Conservation (phyloP, 257 asterid genomes). For the Handroanthus guayacan region DNA sequence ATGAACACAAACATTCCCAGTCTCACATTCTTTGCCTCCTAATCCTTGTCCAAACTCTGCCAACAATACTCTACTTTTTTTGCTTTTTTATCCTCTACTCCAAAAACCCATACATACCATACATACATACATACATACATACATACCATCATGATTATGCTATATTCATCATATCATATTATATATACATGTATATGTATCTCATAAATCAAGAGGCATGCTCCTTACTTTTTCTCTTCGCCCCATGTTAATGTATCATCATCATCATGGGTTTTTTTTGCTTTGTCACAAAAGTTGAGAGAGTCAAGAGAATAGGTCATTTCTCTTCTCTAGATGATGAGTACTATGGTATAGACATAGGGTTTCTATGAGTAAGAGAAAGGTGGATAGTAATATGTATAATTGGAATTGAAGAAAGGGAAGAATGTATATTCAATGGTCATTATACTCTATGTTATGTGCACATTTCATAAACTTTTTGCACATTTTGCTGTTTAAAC, state of each 20-base stretch:
- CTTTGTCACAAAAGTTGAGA: conserved; percentile 25
- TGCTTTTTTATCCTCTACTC: background rate
- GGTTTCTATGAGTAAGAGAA: no score
- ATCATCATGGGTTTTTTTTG: conserved; percentile 24
- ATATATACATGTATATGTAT: background rate
- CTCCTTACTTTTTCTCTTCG: conserved; percentile 43
- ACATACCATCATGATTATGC: conserved; percentile 10
- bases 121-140: background rate
- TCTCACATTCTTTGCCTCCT: conserved; percentile 65
- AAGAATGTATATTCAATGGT: no score
- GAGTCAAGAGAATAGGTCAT: conserved; percentile 7
- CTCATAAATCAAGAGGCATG: conserved; percentile 39
- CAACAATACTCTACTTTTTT: conserved; percentile 21
- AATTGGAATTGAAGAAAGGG: no score
- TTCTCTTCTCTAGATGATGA: background rate
- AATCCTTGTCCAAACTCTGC: conserved; percentile 60
- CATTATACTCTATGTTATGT: no score
- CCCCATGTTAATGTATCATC: conserved; percentile 19
- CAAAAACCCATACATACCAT: conserved; percentile 43
- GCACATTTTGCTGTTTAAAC: no score
- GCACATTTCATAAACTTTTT: no score
- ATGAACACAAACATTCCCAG: no score
- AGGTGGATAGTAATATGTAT: no score
- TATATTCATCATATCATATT: background rate
- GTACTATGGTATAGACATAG: no score